Evolutionary conservation across 768 basidiomycete genomes (phyloP).

Genomic region (Gymnopilus junonius): DNA sequence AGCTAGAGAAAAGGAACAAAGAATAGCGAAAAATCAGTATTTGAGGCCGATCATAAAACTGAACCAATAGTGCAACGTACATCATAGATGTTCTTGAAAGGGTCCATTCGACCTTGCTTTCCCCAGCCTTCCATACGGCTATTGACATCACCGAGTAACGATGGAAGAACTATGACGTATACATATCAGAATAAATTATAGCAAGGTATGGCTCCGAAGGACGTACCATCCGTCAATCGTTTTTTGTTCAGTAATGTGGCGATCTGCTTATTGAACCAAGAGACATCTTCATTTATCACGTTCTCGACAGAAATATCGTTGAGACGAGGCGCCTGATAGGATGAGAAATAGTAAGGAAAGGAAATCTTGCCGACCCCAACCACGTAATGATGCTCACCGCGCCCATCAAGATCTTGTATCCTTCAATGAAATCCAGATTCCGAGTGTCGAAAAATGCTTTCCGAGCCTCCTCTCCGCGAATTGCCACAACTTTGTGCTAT

Average conservation of each 20-base stretch:
- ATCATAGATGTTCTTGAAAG: conserved; percentile 33
- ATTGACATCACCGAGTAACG: conserved; percentile 29
- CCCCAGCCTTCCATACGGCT: conserved; percentile 28
- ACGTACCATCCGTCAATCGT: conserved; percentile 20
- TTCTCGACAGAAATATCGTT: conserved; percentile 25
- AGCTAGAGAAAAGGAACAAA: conserved; percentile 24
- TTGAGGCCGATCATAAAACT: too few species aligned
- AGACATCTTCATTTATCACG: conserved; percentile 9
- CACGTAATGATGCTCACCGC: conserved; percentile 20
- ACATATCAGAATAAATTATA: too few species aligned
- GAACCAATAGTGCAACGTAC: too few species aligned
- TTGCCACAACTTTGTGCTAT: conserved; percentile 32
- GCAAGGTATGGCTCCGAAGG: neutral
- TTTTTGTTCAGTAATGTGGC: conserved; percentile 17
- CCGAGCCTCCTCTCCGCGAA: conserved; percentile 35
- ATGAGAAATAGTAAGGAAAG: neutral
- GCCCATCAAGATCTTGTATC: conserved; percentile 39
- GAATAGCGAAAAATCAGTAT: neutral
- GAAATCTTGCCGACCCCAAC: neutral
- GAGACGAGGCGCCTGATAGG: conserved; percentile 10
- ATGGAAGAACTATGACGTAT: conserved; percentile 6
- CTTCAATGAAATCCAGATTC: conserved; percentile 33
- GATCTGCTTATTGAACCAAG: conserved; percentile 27
- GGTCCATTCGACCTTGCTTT: conserved; percentile 28
- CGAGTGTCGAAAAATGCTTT: conserved; percentile 36